Percentiles rank a stretch among this genome's conserved stretches.
Conservation (phyloP, 2,329 filamentous ascomycete genomes). For the Cryphonectria carpinicola region DNA sequence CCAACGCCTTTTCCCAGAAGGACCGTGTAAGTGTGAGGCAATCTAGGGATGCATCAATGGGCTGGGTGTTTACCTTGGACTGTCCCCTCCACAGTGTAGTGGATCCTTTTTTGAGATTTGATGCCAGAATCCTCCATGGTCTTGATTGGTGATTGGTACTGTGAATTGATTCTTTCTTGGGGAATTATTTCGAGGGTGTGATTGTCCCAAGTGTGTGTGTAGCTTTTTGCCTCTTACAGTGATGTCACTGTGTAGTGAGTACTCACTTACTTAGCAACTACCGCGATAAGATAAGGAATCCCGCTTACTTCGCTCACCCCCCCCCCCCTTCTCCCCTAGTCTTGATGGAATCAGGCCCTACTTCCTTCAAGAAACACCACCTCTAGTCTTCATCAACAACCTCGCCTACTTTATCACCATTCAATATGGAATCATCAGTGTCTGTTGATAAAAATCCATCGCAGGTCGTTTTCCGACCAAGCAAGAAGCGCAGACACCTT, state of each 20-base stretch:
- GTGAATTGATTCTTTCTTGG: not conserved
- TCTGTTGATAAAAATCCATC: constrained; percentile 32
- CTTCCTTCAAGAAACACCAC: constrained; percentile 2
- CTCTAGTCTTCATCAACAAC: not conserved
- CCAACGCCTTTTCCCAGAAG: constrained; percentile 52
- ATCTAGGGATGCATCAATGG: not conserved
- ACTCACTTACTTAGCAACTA: not conserved
- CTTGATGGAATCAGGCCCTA: not conserved
- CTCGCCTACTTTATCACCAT: not conserved
- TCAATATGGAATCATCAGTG: constrained; percentile 32
- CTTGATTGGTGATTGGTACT: not conserved
- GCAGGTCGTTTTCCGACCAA: constrained; percentile 56
- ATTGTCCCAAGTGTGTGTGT: not conserved
- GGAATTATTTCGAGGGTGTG: not conserved
- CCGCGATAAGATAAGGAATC: constrained; percentile 23
- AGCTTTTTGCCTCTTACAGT: not conserved
- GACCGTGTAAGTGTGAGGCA: not conserved
- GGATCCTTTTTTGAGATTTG: constrained; percentile 47
- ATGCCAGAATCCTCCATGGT: not conserved
- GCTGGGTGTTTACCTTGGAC: constrained; percentile 64
- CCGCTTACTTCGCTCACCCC: constrained; percentile 18
- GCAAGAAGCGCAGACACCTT: constrained; percentile 65
- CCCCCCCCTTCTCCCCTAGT: not conserved
- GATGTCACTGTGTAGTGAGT: too few species aligned
- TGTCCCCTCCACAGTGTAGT: constrained; percentile 63